A percentile compares a stretch with the other conserved stretches of the same genome.
phyloP scores from a whole-genome alignment of 192 early-diverging fungal genomes.

The Coemansia sp. region DNA sequence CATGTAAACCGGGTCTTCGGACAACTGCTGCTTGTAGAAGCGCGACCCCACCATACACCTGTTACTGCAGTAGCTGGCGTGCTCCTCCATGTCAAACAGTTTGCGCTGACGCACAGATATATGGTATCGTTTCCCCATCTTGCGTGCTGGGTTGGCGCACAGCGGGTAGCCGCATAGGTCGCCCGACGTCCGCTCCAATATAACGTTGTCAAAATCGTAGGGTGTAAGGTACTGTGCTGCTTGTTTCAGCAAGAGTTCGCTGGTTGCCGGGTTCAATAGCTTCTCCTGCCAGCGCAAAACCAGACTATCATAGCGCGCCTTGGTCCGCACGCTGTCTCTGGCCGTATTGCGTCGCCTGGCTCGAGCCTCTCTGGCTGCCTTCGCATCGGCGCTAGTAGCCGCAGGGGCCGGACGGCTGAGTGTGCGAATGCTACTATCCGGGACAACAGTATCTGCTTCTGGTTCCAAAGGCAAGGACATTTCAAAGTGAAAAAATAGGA shows the following conservation, averaged over 20 bases:
- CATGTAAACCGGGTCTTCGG: constrained; percentile 77
- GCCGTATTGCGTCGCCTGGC: constrained; percentile 12
- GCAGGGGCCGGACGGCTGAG: neutral
- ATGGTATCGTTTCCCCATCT: constrained; percentile 50
- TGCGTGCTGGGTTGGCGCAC: constrained; percentile 54
- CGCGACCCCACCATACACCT: constrained; percentile 73
- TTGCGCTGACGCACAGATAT: constrained; percentile 75
- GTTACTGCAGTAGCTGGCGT: constrained; percentile 70
- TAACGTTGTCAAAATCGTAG: constrained; percentile 66
- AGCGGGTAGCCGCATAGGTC: constrained; percentile 84
- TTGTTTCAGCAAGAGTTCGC: constrained; percentile 27
- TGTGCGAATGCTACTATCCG: neutral
- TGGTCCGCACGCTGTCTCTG: constrained; percentile 33
- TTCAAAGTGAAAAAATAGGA: neutral
- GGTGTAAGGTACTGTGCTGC: constrained; percentile 68
- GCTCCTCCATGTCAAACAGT: constrained; percentile 75
- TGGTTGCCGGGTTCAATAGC: constrained; percentile 20
- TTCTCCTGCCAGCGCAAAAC: constrained; percentile 52
- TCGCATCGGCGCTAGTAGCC: neutral
- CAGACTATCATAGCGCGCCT: constrained; percentile 36
- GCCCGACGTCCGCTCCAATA: constrained; percentile 72
- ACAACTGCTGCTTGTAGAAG: constrained; percentile 71
- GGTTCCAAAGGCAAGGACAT: neutral
- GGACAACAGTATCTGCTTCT: neutral
- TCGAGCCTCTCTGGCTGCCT: constrained; percentile 9